Percentiles rank a stretch among this genome's conserved stretches.
Conservation (phyloP, 352 stramenopile species). For the Globisporangium orthogonon region DNA sequence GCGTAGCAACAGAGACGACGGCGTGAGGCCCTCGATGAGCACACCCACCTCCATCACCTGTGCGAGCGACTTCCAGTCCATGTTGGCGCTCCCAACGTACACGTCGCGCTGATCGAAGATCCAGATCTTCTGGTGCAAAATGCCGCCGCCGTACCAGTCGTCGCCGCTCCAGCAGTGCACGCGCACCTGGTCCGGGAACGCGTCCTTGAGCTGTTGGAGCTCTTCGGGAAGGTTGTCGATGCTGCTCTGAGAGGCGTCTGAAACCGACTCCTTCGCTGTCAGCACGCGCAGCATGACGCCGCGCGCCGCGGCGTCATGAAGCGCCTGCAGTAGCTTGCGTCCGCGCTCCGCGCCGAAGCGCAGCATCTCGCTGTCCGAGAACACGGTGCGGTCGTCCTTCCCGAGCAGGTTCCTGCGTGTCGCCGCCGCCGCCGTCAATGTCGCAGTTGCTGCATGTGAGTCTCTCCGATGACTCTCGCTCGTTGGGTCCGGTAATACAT, state of each 20-base stretch:
- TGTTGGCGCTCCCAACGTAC: conserved; percentile 80
- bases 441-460: too few relatives aligned
- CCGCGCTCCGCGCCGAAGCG: conserved; percentile 55
- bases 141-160: conserved; percentile 72
- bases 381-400: conserved; percentile 41
- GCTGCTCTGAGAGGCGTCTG: not conserved
- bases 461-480: too few relatives aligned
- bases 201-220: conserved; percentile 35
- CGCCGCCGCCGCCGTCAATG: too few relatives aligned
- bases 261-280: conserved; percentile 25
- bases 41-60: conserved; percentile 86
- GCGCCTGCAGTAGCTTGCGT: conserved; percentile 36
- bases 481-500: too few relatives aligned
- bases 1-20: conserved; percentile 24
- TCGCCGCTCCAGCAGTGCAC: conserved; percentile 55
- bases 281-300: conserved; percentile 56
- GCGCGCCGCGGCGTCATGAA: conserved; percentile 36
- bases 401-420: conserved; percentile 39
- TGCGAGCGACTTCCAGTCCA: conserved; percentile 83
- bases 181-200: conserved; percentile 24
- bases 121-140: conserved; percentile 83
- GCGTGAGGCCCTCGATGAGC: conserved; percentile 39
- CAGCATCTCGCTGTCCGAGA: conserved; percentile 46
- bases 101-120: conserved; percentile 56
- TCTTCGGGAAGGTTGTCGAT: conserved; percentile 34